Percentiles rank a stretch among this genome's conserved stretches.
Evolutionary conservation across 306 rosid species (phyloP).

Genomic region (Erythrophleum fordii): DNA sequence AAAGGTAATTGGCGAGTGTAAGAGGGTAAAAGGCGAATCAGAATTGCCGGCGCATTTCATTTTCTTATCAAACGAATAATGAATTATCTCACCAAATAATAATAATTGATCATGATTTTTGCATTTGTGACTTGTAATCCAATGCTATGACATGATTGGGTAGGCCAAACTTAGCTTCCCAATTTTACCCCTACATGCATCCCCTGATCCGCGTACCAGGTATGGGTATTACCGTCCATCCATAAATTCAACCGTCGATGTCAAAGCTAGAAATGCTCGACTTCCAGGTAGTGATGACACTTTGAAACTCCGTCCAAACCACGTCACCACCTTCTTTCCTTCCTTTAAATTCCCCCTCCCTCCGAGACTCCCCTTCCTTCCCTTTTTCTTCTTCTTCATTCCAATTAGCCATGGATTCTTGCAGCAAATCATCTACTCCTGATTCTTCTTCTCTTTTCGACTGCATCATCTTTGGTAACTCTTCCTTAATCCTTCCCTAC

Average conservation of each 20-base stretch:
- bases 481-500: neutral
- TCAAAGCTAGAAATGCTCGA: neutral
- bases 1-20: too few species aligned
- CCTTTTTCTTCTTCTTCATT: neutral
- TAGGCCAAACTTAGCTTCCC: neutral
- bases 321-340: neutral
- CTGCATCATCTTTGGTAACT: constrained; percentile 61
- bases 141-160: constrained; percentile 15
- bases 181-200: neutral
- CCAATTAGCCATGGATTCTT: constrained; percentile 45
- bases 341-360: too few species aligned
- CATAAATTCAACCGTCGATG: too few species aligned
- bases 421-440: neutral
- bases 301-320: constrained; percentile 33
- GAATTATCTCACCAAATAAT: neutral
- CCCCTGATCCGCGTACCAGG: neutral
- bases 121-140: constrained; percentile 27
- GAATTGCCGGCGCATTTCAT: neutral
- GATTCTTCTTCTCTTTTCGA: constrained; percentile 50
- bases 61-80: neutral
- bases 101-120: neutral
- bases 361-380: too few species aligned
- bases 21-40: neutral
- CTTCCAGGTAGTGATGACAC: neutral
- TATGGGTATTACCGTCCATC: constrained; percentile 5